Evolutionary conservation across 371 early-diverging fungal genomes (phyloP).

Genomic region (Zychaea mexicana): DNA sequence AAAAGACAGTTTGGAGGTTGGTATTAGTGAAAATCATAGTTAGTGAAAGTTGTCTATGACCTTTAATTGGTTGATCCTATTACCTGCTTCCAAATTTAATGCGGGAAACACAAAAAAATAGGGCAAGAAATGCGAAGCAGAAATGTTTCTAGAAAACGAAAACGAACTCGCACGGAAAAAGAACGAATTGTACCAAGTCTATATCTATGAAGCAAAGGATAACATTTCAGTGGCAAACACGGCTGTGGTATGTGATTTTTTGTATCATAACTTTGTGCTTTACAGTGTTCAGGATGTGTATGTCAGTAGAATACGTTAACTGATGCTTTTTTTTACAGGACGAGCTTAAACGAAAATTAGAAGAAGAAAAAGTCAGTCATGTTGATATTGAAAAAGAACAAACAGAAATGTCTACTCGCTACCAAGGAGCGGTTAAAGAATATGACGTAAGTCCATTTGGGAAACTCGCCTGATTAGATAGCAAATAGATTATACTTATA

Average conservation of each 20-base stretch:
- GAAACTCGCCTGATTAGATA: no score
- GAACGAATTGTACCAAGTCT: constrained; percentile 79
- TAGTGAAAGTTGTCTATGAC: no score
- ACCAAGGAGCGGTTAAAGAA: constrained; percentile 59
- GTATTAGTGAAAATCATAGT: no score
- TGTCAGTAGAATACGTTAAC: not conserved
- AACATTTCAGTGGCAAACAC: constrained; percentile 48
- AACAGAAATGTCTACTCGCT: constrained; percentile 55
- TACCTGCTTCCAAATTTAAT: no score
- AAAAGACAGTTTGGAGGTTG: constrained; percentile 71
- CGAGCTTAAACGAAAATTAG: constrained; percentile 53
- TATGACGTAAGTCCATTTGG: constrained; percentile 61
- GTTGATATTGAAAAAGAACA: constrained; percentile 54
- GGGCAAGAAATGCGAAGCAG: constrained; percentile 84
- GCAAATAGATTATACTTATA: no score
- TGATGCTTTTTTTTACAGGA: constrained; percentile 24
- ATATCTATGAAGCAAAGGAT: constrained; percentile 48
- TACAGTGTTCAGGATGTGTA: not conserved
- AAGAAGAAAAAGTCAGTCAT: constrained; percentile 24
- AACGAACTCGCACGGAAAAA: constrained; percentile 76
- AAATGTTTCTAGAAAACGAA: constrained; percentile 77
- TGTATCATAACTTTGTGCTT: no score
- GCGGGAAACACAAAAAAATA: constrained; percentile 15
- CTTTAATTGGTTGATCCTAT: no score
- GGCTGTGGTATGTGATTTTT: constrained; percentile 40